Evolutionary conservation across 805 yeast genomes (phyloP).

Genomic region (Candida qinlingensis): DNA sequence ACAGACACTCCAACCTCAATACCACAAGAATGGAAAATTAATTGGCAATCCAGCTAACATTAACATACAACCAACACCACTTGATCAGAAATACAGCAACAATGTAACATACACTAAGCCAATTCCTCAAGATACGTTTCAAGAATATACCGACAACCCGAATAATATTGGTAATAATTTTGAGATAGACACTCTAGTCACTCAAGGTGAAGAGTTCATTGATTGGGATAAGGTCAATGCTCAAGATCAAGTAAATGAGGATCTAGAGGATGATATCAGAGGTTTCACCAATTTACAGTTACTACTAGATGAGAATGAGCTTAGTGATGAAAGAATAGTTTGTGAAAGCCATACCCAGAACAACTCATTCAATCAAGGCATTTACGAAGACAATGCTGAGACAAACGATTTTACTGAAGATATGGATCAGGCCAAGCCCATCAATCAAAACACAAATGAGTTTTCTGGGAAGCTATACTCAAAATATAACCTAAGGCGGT

Average conservation of each 20-base stretch:
- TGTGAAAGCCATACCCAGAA: background rate
- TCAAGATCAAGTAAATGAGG: background rate
- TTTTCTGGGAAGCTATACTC: constrained; percentile 11
- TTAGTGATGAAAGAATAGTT: constrained; percentile 2
- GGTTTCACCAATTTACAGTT: background rate
- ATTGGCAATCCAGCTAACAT: background rate
- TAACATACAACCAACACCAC: background rate
- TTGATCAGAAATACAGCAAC: background rate
- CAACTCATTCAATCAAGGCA: background rate
- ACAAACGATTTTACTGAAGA: background rate
- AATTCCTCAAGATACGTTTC: background rate
- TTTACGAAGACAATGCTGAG: background rate
- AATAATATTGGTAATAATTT: background rate
- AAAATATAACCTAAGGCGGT: constrained; percentile 11
- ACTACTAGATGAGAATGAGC: background rate
- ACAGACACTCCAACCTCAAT: background rate
- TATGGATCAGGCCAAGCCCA: background rate
- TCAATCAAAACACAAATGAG: constrained; percentile 1
- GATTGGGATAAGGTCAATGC: constrained; percentile 4
- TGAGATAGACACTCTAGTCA: background rate
- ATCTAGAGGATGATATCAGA: background rate
- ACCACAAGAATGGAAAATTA: background rate
- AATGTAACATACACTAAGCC: too few species aligned
- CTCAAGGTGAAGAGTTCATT: constrained; percentile 1
- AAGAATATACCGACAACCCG: background rate